phyloP scores from a whole-genome alignment of 768 basidiomycete species.

The Trametopsis cervina region DNA sequence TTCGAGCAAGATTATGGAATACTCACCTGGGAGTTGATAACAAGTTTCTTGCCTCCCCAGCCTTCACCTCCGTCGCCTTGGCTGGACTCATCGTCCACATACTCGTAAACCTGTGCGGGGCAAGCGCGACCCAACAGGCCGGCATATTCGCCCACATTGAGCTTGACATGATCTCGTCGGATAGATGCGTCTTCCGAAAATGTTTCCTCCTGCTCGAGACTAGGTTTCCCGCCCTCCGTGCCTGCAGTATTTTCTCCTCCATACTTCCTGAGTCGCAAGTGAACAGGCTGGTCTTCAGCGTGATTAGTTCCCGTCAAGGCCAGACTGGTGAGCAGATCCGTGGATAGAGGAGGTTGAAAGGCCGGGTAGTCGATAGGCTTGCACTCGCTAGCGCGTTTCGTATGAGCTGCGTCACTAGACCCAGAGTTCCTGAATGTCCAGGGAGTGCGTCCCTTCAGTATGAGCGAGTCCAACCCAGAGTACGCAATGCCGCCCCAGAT shows the following conservation, averaged over 20 bases:
- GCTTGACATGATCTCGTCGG: constrained; percentile 59
- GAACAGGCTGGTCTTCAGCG: constrained; percentile 92
- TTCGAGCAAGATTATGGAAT: constrained; percentile 2
- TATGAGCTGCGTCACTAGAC: constrained; percentile 61
- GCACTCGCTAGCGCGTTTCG: constrained; percentile 56
- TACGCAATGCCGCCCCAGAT: constrained; percentile 85
- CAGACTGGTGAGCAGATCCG: constrained; percentile 88
- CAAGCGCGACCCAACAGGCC: constrained; percentile 86
- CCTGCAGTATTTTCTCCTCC: constrained; percentile 21
- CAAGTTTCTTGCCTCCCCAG: constrained; percentile 79
- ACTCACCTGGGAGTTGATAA: constrained; percentile 93
- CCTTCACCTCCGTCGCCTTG: constrained; percentile 40
- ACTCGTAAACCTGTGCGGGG: constrained; percentile 96
- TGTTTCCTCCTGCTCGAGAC: constrained; percentile 17
- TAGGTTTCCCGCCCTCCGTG: constrained; percentile 20
- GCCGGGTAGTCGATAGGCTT: constrained; percentile 80
- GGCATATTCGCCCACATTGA: constrained; percentile 75
- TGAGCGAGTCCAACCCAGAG: constrained; percentile 79
- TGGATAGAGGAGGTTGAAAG: constrained; percentile 84
- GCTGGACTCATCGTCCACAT: constrained; percentile 62
- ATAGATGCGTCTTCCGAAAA: constrained; percentile 36
- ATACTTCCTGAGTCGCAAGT: constrained; percentile 60
- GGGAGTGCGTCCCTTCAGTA: constrained; percentile 79
- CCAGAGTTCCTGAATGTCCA: constrained; percentile 82
- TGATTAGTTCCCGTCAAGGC: constrained; percentile 92